phyloP scores from a whole-genome alignment of 2,329 filamentous ascomycete genomes.

The Coniosporium tulheliwenetii region DNA sequence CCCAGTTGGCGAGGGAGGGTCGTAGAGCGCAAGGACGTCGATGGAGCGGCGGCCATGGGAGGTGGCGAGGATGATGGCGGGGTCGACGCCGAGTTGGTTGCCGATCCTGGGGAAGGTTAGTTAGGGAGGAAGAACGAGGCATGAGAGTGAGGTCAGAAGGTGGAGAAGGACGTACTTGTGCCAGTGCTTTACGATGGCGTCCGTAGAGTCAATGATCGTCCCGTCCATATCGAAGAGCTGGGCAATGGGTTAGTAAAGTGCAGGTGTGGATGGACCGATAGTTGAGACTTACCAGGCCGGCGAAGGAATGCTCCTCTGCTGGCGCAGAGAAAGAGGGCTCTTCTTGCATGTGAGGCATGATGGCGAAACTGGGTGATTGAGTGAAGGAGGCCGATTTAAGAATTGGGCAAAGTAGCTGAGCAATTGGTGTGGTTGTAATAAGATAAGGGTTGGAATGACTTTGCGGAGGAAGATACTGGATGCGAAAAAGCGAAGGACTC shows the following conservation, averaged over 20 bases:
- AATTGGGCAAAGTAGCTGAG: no score
- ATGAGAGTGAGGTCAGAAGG: no score
- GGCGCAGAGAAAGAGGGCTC: slow-evolving; percentile 24
- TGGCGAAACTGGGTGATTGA: neutral
- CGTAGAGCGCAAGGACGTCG: slow-evolving; percentile 65
- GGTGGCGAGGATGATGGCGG: slow-evolving; percentile 71
- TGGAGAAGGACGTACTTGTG: slow-evolving; percentile 39
- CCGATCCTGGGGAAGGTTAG: slow-evolving; percentile 43
- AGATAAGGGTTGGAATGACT: no score
- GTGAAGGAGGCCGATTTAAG: neutral
- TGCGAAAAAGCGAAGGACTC: no score
- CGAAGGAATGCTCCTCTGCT: slow-evolving; percentile 21
- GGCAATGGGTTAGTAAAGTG: slow-evolving; percentile 5
- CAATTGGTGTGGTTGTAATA: no score
- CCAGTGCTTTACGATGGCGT: slow-evolving; percentile 67
- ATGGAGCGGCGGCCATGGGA: slow-evolving; percentile 86
- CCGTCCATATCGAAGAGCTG: slow-evolving; percentile 64
- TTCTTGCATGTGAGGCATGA: slow-evolving; percentile 10
- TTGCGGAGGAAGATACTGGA: no score
- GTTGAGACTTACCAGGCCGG: slow-evolving; percentile 21
- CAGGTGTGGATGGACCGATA: neutral
- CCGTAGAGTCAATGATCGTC: slow-evolving; percentile 69
- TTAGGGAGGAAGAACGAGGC: slow-evolving; percentile 1
- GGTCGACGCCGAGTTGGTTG: slow-evolving; percentile 67
- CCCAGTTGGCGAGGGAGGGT: slow-evolving; percentile 78